Conservation (phyloP, 2,329 filamentous ascomycete species). For the Neodidymelliopsis sp. region DNA sequence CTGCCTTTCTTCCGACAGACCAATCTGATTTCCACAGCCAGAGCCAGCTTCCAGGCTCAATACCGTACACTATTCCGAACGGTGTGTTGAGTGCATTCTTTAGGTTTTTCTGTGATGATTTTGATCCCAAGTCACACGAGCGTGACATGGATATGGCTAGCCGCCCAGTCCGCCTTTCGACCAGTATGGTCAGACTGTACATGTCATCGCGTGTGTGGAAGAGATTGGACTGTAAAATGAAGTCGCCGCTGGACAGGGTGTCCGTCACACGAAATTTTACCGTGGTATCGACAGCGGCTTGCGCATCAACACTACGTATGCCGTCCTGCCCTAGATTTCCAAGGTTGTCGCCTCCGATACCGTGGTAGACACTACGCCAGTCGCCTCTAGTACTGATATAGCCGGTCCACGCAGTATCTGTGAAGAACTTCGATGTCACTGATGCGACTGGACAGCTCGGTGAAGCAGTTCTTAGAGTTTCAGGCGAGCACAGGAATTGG, state of each 20-base stretch:
- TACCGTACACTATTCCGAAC: constrained; percentile 19
- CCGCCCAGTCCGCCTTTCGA: constrained; percentile 11
- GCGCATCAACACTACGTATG: background rate
- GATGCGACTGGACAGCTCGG: constrained; percentile 5
- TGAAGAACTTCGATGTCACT: constrained; percentile 8
- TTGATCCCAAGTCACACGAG: background rate
- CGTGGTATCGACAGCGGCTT: constrained; percentile 3
- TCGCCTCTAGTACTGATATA: constrained; percentile 17
- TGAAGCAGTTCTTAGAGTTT: background rate
- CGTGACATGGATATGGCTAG: constrained; percentile 11
- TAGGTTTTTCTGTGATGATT: background rate
- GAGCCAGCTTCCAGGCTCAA: constrained; percentile 20
- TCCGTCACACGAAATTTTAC: constrained; percentile 11
- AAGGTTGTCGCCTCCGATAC: constrained; percentile 14
- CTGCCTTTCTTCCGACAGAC: background rate
- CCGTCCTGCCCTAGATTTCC: background rate
- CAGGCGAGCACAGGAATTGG: background rate
- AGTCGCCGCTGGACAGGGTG: constrained; percentile 6
- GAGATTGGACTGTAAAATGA: constrained; percentile 16
- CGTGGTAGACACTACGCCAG: constrained; percentile 21
- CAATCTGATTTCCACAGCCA: constrained; percentile 21
- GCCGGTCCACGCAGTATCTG: constrained; percentile 14
- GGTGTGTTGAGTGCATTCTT: constrained; percentile 17
- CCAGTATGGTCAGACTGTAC: constrained; percentile 10
- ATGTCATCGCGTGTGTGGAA: constrained; percentile 16